Base-by-base conservation (phyloP, 176 grass and related monocot genomes). In the Guadua angustifolia region DNA sequence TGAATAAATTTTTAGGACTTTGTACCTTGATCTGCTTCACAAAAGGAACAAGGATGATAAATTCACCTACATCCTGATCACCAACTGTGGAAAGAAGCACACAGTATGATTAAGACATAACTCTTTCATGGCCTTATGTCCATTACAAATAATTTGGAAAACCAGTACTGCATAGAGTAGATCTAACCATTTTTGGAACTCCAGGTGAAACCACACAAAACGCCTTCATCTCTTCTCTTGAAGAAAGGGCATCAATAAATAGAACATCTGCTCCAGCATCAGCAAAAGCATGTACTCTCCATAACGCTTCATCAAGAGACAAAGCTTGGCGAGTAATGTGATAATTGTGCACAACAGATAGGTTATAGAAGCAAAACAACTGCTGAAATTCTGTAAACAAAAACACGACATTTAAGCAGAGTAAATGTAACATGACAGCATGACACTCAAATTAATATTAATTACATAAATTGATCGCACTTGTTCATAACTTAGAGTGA, bases 161-260 rank as follows among this genome's bases (percentile, higher is more conserved):
- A 83, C 0, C 18, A 74, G 11, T 68, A 26, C 45, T 39, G 18
- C 53, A 81, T 29, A 42, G 35, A 63, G 40, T 49, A 75, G 24
- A 87, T 87, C 75, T 51, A 88, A 98, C 96, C 96, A 98, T 94
- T 88, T 98, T 98, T 58, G 93, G 91, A 94, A 95, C 84, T 78
- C 90, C 87, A 83, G 93, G 96, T 61, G 85, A 89, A 38, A 92
- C 59, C 22, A 87, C 88, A 79, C 96, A 95, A 71, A 98, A 95
- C 0, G 87, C 85, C 63, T 85, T 78, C 96, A 98, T 98, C 77
- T 98, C 96, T 80, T 98, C 91, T 73, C 89, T 94, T 56, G 96
- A 93, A 74, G 96, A 91, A 83, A 98, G 93, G 17, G 93, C 95
- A 82, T 98, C 95, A 73, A 98, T 90, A 72, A 95, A 98, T 45